Evolutionary conservation across 2,329 filamentous ascomycete genomes (phyloP).

Genomic region (Zymoseptoria tritici): DNA sequence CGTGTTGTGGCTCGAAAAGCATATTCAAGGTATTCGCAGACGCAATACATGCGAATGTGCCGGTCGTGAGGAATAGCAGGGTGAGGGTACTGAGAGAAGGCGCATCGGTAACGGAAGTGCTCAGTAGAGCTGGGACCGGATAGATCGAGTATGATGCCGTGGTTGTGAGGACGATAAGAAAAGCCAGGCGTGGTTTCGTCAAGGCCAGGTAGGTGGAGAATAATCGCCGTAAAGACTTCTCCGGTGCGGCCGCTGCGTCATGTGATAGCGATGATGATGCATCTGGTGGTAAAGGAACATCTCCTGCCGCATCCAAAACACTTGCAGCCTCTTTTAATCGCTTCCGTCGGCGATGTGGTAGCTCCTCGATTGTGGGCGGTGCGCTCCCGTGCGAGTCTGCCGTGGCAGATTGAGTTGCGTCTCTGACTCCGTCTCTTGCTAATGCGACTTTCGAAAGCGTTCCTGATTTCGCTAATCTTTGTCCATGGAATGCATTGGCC

Average conservation of each 20-base stretch:
- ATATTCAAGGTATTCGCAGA: slow-evolving; percentile 95
- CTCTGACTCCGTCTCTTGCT: background rate
- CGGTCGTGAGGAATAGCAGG: slow-evolving; percentile 76
- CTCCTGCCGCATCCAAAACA: slow-evolving; percentile 7
- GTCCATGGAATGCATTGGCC: slow-evolving; percentile 25
- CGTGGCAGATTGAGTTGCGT: slow-evolving; percentile 2
- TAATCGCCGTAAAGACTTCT: slow-evolving; percentile 54
- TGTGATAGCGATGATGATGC: slow-evolving; percentile 54
- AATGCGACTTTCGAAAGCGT: slow-evolving; percentile 3
- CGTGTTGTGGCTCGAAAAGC: slow-evolving; percentile 85
- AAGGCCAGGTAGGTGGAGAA: slow-evolving; percentile 79
- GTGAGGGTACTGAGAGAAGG: slow-evolving; percentile 87
- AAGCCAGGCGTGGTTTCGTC: slow-evolving; percentile 88
- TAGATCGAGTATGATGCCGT: slow-evolving; percentile 90
- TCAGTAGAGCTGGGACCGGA: slow-evolving; percentile 79
- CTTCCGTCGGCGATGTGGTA: slow-evolving; percentile 29
- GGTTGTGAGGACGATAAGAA: slow-evolving; percentile 83
- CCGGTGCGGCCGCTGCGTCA: slow-evolving; percentile 50
- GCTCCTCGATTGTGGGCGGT: slow-evolving; percentile 15
- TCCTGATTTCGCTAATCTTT: slow-evolving; percentile 4
- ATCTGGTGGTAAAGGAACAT: slow-evolving; percentile 45
- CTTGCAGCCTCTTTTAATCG: slow-evolving; percentile 27
- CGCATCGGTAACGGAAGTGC: slow-evolving; percentile 56
- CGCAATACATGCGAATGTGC: slow-evolving; percentile 81
- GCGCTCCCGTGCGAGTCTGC: slow-evolving; percentile 1